These are phyloP conservation scores for Alternaria sp. DNA, from an alignment of 2,329 filamentous ascomycete genomes.

Conservation along the genomic window DNA sequence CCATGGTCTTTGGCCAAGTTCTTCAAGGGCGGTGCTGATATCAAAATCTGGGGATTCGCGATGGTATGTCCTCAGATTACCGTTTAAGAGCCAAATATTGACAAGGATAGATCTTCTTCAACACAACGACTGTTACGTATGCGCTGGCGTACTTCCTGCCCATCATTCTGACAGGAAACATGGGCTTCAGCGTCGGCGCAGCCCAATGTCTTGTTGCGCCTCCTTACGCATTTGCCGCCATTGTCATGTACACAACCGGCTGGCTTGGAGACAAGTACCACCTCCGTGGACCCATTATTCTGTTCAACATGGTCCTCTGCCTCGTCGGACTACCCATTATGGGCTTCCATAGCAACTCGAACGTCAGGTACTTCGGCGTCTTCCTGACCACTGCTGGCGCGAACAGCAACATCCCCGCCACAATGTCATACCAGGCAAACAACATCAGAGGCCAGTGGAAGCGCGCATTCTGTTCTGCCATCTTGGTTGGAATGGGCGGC, in stretches of 20 bases:
- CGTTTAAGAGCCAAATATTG: slow-evolving; percentile 12
- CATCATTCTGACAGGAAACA: slow-evolving; percentile 70
- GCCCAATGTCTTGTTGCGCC: slow-evolving; percentile 75
- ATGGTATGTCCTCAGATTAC: slow-evolving; percentile 34
- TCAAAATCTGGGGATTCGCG: slow-evolving; percentile 66
- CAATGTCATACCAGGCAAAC: slow-evolving; percentile 84
- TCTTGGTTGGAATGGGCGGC: slow-evolving; percentile 78
- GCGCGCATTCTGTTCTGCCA: slow-evolving; percentile 79
- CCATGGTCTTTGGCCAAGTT: slow-evolving; percentile 60
- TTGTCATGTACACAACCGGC: slow-evolving; percentile 61
- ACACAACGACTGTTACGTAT: slow-evolving; percentile 76
- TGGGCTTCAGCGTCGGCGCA: slow-evolving; percentile 70
- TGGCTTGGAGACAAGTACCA: slow-evolving; percentile 74
- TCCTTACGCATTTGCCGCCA: slow-evolving; percentile 48
- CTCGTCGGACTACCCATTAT: slow-evolving; percentile 77
- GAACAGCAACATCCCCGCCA: slow-evolving; percentile 78
- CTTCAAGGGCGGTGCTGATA: slow-evolving; percentile 57
- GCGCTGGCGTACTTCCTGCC: slow-evolving; percentile 82
- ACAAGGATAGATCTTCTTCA: slow-evolving; percentile 59
- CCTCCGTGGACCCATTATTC: slow-evolving; percentile 61
- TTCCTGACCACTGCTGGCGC: slow-evolving; percentile 80
- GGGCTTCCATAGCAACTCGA: slow-evolving; percentile 68
- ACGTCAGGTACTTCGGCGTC: slow-evolving; percentile 75
- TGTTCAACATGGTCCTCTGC: slow-evolving; percentile 62
- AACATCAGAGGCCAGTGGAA: slow-evolving; percentile 92